Evolutionary conservation across 2,329 filamentous ascomycete genomes (phyloP).

Genomic region (Exophiala aquamarina): DNA sequence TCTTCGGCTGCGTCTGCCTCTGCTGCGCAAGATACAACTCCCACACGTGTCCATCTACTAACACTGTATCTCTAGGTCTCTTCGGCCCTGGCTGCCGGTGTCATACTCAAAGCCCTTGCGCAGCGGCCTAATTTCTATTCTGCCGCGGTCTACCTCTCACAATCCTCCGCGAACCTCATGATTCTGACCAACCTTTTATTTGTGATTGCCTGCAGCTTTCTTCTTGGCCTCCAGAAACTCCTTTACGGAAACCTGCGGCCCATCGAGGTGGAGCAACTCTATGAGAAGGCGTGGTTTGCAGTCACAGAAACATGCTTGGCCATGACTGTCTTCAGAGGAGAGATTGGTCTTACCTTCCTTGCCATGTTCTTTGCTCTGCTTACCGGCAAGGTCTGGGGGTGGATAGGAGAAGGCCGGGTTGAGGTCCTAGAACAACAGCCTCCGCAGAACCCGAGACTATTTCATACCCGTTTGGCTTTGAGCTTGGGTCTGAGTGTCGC

Average conservation of each 20-base stretch:
- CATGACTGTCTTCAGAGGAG: conserved; percentile 97
- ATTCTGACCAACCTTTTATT: conserved; percentile 90
- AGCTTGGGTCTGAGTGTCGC: conserved; percentile 75
- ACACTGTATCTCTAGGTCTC: conserved; percentile 60
- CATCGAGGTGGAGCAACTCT: conserved; percentile 94
- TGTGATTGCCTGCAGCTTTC: conserved; percentile 73
- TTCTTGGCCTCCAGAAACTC: conserved; percentile 84
- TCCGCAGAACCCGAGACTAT: conserved; percentile 80
- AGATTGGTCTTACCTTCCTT: conserved; percentile 90
- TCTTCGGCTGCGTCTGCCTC: neutral
- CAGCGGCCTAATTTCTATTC: conserved; percentile 98
- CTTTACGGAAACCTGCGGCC: conserved; percentile 88
- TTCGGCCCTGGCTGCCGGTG: conserved; percentile 76
- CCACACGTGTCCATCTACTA: conserved; percentile 1
- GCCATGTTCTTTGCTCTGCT: conserved; percentile 94
- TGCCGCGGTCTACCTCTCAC: conserved; percentile 91
- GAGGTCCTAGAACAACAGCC: conserved; percentile 95
- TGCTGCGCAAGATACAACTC: neutral
- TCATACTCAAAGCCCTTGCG: conserved; percentile 86
- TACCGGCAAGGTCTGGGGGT: conserved; percentile 95
- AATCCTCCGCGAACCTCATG: conserved; percentile 94
- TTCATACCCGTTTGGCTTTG: conserved; percentile 78
- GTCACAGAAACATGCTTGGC: conserved; percentile 95
- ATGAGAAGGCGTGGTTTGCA: conserved; percentile 97
- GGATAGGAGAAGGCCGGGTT: conserved; percentile 94